Percentiles rank a stretch among this genome's conserved stretches.
phyloP scores from a whole-genome alignment of 1,284 basidiomycete genomes.

The Tremellales sp. region DNA sequence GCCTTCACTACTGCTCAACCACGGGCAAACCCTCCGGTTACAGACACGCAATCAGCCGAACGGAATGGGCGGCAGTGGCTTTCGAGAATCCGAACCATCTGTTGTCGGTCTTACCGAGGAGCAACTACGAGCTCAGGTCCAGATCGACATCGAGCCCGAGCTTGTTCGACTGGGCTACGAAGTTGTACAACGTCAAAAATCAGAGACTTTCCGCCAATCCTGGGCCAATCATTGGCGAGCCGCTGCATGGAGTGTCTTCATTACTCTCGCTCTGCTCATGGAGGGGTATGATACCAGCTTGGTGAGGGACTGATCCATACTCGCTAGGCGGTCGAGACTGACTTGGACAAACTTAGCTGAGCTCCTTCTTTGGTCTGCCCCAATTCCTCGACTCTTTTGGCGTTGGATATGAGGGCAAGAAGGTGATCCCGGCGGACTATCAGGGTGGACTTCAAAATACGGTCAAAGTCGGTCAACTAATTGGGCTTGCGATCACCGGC shows the following conservation, averaged over 20 bases:
- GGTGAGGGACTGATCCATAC: neutral
- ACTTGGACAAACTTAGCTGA: constrained; percentile 27
- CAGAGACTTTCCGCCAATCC: constrained; percentile 27
- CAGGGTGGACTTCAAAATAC: constrained; percentile 19
- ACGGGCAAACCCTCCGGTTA: too few relatives aligned
- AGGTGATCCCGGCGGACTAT: constrained; percentile 17
- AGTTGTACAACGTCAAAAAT: constrained; percentile 6
- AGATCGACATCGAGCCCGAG: constrained; percentile 38
- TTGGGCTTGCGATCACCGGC: constrained; percentile 22
- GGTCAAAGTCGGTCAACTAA: constrained; percentile 14
- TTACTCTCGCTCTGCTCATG: constrained; percentile 25
- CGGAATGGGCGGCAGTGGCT: too few relatives aligned
- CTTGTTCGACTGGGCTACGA: constrained; percentile 10
- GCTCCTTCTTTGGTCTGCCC: constrained; percentile 48
- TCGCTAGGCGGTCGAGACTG: too few relatives aligned
- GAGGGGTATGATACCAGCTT: constrained; percentile 28
- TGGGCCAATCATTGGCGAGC: constrained; percentile 43
- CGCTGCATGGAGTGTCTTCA: constrained; percentile 18
- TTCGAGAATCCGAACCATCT: neutral
- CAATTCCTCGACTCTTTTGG: constrained; percentile 32
- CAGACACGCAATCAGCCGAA: too few relatives aligned
- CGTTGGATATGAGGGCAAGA: constrained; percentile 11
- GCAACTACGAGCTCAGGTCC: constrained; percentile 2
- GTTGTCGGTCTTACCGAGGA: constrained; percentile 21
- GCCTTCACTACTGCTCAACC: too few relatives aligned